Evolutionary conservation across 2,329 filamentous ascomycete genomes (phyloP).

Genomic region (Dactylellina drechsleri): DNA sequence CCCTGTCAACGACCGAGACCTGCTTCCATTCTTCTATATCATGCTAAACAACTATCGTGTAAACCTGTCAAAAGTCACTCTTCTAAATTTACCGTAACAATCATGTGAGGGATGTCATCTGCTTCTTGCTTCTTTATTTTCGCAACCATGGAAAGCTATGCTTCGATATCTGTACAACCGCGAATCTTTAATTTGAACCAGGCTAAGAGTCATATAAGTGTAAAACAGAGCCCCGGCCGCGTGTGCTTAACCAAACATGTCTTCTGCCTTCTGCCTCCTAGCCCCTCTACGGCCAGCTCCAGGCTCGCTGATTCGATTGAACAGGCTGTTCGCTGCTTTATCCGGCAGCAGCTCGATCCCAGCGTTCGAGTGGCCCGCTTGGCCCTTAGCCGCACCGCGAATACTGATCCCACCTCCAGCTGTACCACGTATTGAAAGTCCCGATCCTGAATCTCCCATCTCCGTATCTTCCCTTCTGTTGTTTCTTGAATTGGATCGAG

Average conservation of each 20-base stretch:
- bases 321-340: constrained; percentile 52
- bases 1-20: too few species aligned
- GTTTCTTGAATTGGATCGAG: constrained; percentile 7
- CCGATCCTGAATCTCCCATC: constrained; percentile 26
- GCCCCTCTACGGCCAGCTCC: constrained; percentile 21
- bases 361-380: constrained; percentile 45
- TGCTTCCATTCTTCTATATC: not conserved
- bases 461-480: constrained; percentile 30
- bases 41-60: too few species aligned
- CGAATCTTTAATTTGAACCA: not conserved
- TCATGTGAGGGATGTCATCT: not conserved
- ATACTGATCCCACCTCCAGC: constrained; percentile 34
- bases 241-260: constrained; percentile 41
- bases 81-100: too few species aligned
- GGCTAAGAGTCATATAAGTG: not conserved
- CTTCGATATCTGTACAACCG: too few species aligned
- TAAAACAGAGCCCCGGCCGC: not conserved
- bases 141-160: not conserved
- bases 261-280: constrained; percentile 48
- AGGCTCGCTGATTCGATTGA: constrained; percentile 49
- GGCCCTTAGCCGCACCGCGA: constrained; percentile 36
- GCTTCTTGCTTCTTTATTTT: not conserved
- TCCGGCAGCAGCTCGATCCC: constrained; percentile 56
- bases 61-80: too few species aligned
- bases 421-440: constrained; percentile 47